phyloP scores from a whole-genome alignment of 306 rosid species.

The Dicorynia guianensis region DNA sequence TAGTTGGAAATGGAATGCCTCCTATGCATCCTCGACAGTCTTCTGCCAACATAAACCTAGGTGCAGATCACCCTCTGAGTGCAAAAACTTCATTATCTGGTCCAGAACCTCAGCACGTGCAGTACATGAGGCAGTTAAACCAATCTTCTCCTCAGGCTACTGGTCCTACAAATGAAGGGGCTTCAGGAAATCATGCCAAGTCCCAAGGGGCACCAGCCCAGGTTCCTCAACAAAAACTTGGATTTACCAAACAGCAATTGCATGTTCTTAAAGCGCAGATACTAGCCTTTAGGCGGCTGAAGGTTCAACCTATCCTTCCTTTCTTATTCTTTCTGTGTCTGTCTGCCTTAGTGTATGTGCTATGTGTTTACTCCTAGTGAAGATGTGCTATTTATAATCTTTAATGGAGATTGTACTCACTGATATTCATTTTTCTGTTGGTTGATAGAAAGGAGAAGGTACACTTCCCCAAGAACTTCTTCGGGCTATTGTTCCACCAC shows the following conservation, averaged over 20 bases:
- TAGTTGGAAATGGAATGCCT: conserved; percentile 73
- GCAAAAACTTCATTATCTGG: conserved; percentile 59
- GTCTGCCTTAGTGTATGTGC: conserved; percentile 12
- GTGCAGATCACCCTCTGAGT: conserved; percentile 58
- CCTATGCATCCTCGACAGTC: conserved; percentile 66
- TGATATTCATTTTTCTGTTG: conserved; percentile 39
- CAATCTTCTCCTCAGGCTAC: conserved; percentile 72
- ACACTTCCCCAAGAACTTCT: conserved; percentile 98
- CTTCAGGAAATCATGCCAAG: conserved; percentile 53
- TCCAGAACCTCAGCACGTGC: conserved; percentile 69
- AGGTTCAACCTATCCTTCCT: conserved; percentile 59
- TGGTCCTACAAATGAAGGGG: conserved; percentile 63
- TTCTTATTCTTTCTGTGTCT: conserved; percentile 27
- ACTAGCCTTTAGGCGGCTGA: conserved; percentile 93
- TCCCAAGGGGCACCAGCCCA: conserved; percentile 70
- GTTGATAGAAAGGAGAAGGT: conserved; percentile 94
- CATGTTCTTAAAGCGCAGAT: conserved; percentile 99
- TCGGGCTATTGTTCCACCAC: conserved; percentile 87
- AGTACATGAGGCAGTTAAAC: conserved; percentile 65
- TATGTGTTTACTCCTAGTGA: conserved; percentile 31
- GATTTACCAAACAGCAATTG: conserved; percentile 90
- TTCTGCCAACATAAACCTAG: conserved; percentile 63
- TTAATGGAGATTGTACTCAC: conserved; percentile 28
- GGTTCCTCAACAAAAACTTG: conserved; percentile 58
- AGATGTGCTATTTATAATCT: conserved; percentile 25